A percentile compares a stretch with the other conserved stretches of the same genome.
These are phyloP conservation scores for Jacaranda copaia DNA, from an alignment of 257 asterid genomes.

Conservation along the genomic window DNA sequence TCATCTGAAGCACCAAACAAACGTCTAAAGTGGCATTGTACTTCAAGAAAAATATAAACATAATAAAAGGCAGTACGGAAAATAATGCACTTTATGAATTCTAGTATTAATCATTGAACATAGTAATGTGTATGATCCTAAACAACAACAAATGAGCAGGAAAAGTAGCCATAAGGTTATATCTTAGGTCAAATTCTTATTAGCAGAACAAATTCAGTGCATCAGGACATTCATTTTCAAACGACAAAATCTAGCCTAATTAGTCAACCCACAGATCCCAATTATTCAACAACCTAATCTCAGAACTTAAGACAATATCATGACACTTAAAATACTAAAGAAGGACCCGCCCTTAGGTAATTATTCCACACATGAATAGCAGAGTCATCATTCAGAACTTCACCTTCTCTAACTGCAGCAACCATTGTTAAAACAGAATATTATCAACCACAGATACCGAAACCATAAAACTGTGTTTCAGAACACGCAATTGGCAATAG, in stretches of 20 bases:
- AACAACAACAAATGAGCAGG: too few relatives aligned
- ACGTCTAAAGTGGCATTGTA: neutral
- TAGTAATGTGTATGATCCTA: neutral
- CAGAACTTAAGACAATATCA: neutral
- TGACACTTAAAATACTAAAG: neutral
- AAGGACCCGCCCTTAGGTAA: neutral
- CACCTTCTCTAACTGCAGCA: neutral
- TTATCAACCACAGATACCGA: neutral
- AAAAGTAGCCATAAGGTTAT: too few relatives aligned
- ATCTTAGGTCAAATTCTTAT: too few relatives aligned
- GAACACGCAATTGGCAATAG: neutral
- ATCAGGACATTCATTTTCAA: too few relatives aligned
- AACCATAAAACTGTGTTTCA: neutral
- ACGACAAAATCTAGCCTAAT: too few relatives aligned
- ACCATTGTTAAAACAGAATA: neutral
- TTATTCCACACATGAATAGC: neutral
- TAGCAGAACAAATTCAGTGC: too few relatives aligned
- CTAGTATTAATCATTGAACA: neutral
- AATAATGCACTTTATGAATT: conserved; percentile 14
- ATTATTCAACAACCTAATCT: neutral
- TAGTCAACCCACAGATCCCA: too few relatives aligned
- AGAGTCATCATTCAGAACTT: neutral
- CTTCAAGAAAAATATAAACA: neutral
- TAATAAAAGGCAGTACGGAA: neutral
- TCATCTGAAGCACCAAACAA: conserved; percentile 4